Evolutionary conservation across 208 protist species (phyloP), one percentile per base, ranked within the genome.

Genomic region (Leptomonas seymouri): DNA sequence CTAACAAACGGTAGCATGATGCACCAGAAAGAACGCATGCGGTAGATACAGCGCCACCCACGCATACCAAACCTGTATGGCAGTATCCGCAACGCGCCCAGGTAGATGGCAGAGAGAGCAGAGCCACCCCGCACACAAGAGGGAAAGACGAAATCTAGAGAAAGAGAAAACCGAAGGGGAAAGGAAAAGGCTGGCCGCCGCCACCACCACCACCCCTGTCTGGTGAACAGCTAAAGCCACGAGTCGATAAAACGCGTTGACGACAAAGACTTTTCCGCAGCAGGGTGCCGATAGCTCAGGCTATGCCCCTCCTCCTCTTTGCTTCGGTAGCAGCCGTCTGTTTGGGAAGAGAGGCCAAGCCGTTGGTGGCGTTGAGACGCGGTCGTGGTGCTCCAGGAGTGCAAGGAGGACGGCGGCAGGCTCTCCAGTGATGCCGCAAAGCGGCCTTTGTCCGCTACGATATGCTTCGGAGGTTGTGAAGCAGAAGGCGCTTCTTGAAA

Each of bases 171-270:
- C 44, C 44, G 11, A 48, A 48, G 18, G n/a, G n/a, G n/a, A n/a
- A n/a, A n/a, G n/a, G n/a, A n/a, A n/a, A n/a, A n/a, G n/a, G n/a
- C n/a, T n/a, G n/a, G n/a, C n/a, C n/a, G n/a, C n/a, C n/a, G n/a
- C n/a, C n/a, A n/a, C n/a, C n/a, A n/a, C 44, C 6, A 48, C 44
- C 3, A 16, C 20, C 11, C 20, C 50, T 20, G 11, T 34, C 50
- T 7, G 12, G 14, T 14, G 7, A 56, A 5, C 2, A 56, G 20
- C 42, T 28, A 79, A 5, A 79, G 60, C 74, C 74, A 79, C n/a
- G 65, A 67, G 36, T 79, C 67, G 15, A 79, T 78, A 34, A 61
- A 14, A 28, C 36, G 41, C 8, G 69, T 75, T 0, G 51, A 48
- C 18, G 51, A 67, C 9, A 63, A 25, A 1, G 45, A 67, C 21